Evolutionary conservation across 495 filamentous ascomycete species (phyloP), one percentile per base, ranked within the genome.

Genomic region (Neurospora sp.): DNA sequence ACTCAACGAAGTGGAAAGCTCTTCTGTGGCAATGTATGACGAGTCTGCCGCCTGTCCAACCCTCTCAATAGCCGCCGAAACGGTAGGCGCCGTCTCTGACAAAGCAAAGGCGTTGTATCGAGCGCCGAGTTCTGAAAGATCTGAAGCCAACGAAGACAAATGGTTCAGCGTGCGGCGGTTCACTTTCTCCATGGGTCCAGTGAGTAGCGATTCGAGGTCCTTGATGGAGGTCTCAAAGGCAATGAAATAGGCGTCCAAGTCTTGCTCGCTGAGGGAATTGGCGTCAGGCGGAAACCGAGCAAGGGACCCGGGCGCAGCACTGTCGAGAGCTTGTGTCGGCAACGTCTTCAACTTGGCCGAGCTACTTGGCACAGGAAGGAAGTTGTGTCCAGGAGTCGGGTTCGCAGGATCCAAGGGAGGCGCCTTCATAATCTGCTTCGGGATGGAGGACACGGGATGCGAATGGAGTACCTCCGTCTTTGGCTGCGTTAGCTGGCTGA

Each of bases 21-120:
- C 96, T 77, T 96, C 94, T 0, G 95, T 97, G 34, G 93, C 94
- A 72, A 99, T 94, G 78, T 97, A 99, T 2, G 96, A 97, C 2
- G 92, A 93, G 80, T 99, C 96, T 3, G 94, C 93, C 5, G 96
- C 96, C 80, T 99, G 96, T 0, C 96, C 96, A 48, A 95, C 89
- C 69, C 94, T 91, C 82, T 99, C 96, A 74, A 98, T 97, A 4
- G 96, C 95, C 5, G 94, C 90, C n/a, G 93, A 92, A 5, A 99
- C 90, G 3, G 92, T 92, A 4, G 91, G 89, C 4, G 92, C 93
- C 72, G 92, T 92, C 81, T 99, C 96, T 0, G 94, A 97, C 0
- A 99, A 85, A 0, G 96, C 96, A 80, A 98, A 98, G n/a, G 92
- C 96, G 78, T 99, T 99, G 81, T 95, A 98, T 37, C 93, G 86